Evolutionary conservation across 352 stramenopile species (phyloP).

Genomic region (Achlya hypogyna): DNA sequence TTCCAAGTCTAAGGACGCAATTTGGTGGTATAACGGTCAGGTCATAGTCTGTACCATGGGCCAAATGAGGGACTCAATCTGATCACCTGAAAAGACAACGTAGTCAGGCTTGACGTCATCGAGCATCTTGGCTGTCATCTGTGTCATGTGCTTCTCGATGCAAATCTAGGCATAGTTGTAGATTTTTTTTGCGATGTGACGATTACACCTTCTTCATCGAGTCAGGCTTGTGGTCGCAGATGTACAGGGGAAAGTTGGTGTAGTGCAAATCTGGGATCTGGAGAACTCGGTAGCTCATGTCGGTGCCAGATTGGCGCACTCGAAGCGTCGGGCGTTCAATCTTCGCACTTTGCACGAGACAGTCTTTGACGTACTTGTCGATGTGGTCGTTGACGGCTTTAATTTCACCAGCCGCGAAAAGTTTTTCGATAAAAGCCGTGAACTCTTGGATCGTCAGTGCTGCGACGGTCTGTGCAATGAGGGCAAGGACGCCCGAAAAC

Average conservation of each 20-base stretch:
- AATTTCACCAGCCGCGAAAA: background rate
- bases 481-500: background rate
- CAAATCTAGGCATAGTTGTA: conserved; percentile 21
- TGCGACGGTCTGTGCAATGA: background rate
- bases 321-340: background rate
- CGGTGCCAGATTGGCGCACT: background rate
- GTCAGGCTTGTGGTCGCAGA: background rate
- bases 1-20: background rate
- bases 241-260: background rate
- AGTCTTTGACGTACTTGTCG: background rate
- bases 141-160: conserved; percentile 36
- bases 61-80: conserved; percentile 32
- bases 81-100: conserved; percentile 56
- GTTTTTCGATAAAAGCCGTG: background rate
- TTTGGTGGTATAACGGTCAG: background rate
- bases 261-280: conserved; percentile 7
- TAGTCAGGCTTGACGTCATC: conserved; percentile 54
- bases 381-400: background rate
- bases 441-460: background rate
- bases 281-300: background rate
- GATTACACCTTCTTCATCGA: background rate
- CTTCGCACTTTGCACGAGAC: background rate
- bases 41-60: background rate
- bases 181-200: background rate
- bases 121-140: conserved; percentile 45